Percentiles rank a stretch among this genome's conserved stretches.
phyloP scores from a whole-genome alignment of 768 basidiomycete genomes.

The Boletus eberwhitei region DNA sequence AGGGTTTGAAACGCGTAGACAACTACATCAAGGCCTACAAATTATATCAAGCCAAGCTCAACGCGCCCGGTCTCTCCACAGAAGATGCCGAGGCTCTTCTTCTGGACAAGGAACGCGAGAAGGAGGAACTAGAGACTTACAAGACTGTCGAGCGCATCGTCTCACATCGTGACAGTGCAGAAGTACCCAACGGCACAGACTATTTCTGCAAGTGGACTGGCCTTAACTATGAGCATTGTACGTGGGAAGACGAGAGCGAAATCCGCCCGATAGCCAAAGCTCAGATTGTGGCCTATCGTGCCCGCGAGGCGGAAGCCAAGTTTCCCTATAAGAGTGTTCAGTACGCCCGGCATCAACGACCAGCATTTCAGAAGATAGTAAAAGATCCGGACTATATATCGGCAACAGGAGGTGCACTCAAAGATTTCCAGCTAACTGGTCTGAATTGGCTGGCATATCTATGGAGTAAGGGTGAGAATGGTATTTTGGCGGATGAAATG shows the following conservation, averaged over 20 bases:
- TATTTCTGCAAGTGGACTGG: constrained; percentile 98
- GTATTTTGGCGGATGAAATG: constrained; percentile 99
- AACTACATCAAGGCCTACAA: constrained; percentile 97
- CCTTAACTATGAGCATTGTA: constrained; percentile 91
- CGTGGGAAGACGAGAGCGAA: constrained; percentile 88
- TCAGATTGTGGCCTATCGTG: constrained; percentile 76
- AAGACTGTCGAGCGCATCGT: constrained; percentile 92
- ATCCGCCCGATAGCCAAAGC: constrained; percentile 73
- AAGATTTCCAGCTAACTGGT: constrained; percentile 98
- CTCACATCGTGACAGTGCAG: constrained; percentile 62
- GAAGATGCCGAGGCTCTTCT: constrained; percentile 90
- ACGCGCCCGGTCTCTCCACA: constrained; percentile 61
- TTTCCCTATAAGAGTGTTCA: constrained; percentile 81
- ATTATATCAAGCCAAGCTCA: constrained; percentile 61
- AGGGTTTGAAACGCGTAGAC: constrained; percentile 94
- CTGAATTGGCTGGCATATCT: constrained; percentile 98
- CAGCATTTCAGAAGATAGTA: constrained; percentile 75
- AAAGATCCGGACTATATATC: constrained; percentile 86
- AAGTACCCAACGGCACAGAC: constrained; percentile 52
- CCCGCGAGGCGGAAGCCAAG: constrained; percentile 70
- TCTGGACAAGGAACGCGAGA: constrained; percentile 86
- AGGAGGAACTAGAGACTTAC: constrained; percentile 87
- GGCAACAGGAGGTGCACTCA: constrained; percentile 77
- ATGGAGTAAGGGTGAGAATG: constrained; percentile 93
- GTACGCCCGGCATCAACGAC: constrained; percentile 67